Base-by-base conservation (phyloP, 345 rosid species). In the Passiflora organensis region DNA sequence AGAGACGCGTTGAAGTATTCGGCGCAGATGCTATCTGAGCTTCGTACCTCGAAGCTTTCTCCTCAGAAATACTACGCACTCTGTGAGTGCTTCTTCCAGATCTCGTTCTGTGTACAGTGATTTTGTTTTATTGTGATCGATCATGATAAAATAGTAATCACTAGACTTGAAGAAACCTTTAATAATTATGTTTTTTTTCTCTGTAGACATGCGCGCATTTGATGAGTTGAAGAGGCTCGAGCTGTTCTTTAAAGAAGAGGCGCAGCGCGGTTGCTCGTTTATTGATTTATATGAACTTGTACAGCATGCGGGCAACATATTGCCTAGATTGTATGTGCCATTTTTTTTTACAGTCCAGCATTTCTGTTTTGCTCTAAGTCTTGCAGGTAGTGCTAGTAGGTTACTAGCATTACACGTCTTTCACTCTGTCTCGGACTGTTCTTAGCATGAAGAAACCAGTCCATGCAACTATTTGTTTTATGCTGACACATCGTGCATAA, bases 1-100 rank as follows among this genome's bases (percentile, higher is more conserved):
- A 77, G 91, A 72, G 99, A 93, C 66, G 97, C 97, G 44, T 80
- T 93, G 64, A 93, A 89, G 78, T 93, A 82, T 76, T 93, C 99
- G 48, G 91, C 99, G 67, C 99, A 89, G 86, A 93, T 93, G 99
- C 80, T 93, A 12, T 83, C 97, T 36, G 97, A 93, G 80, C 85
- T 93, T 11, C 89, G 99, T 57, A 93, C 99, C 64, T 89, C 97
- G 50, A 89, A 87, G 80, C 94, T 93, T 53, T 89, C 97, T 19
- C 99, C 99, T 24, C 97, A 86, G 22, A 93, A 93, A 71, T 93
- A 93, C 67, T 93, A 89, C 60, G 87, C 83, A 48, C 89, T 89
- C 43, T 93, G 99, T 93, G 63, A 89, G 89, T 64, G 52, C 36
- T 47, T 34, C 36, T 56, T 15, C 20, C 48, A 3, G 66, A 65